Percentiles rank a stretch among this genome's conserved stretches.
Conservation (phyloP, 805 yeast genomes). For the Millerozyma miso region DNA sequence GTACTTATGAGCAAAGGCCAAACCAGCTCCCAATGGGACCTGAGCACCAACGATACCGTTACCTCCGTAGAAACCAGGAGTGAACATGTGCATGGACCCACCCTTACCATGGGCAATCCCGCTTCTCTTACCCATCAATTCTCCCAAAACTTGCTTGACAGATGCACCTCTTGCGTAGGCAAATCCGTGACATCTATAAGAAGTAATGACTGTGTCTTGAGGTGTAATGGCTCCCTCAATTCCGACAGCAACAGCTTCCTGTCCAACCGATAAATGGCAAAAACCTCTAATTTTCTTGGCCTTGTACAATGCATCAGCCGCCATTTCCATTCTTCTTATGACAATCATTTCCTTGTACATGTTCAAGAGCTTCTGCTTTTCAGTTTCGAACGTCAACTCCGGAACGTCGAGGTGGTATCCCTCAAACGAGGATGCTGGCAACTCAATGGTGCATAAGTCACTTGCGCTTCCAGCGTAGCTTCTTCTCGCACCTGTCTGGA, state of each 20-base stretch:
- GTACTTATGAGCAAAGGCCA: conserved; percentile 98
- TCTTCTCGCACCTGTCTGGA: conserved; percentile 19
- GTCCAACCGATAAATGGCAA: conserved; percentile 98
- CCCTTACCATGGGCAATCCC: conserved; percentile 98
- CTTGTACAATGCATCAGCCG: conserved; percentile 95
- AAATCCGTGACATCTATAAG: conserved; percentile 99
- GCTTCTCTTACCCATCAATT: conserved; percentile 91
- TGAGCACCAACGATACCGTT: conserved; percentile 99
- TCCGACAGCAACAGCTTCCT: conserved; percentile 98
- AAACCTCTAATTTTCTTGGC: conserved; percentile 98
- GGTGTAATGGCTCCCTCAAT: conserved; percentile 89
- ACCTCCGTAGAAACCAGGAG: conserved; percentile 96
- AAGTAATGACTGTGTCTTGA: conserved; percentile 87
- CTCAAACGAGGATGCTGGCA: conserved; percentile 81
- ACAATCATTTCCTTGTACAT: conserved; percentile 96
- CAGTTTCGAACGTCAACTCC: conserved; percentile 66
- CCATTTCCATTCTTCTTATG: conserved; percentile 98
- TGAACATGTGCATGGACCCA: conserved; percentile 99
- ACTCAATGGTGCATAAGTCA: conserved; percentile 47
- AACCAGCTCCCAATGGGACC: conserved; percentile 96
- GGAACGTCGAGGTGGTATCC: conserved; percentile 76
- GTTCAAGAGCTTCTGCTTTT: conserved; percentile 73
- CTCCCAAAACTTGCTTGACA: conserved; percentile 86
- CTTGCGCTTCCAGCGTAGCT: conserved; percentile 30
- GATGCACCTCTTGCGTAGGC: conserved; percentile 95